These are phyloP conservation scores for Cupressus sempervirens DNA, from an alignment of 75 land plant genomes.

Conservation along the genomic window DNA sequence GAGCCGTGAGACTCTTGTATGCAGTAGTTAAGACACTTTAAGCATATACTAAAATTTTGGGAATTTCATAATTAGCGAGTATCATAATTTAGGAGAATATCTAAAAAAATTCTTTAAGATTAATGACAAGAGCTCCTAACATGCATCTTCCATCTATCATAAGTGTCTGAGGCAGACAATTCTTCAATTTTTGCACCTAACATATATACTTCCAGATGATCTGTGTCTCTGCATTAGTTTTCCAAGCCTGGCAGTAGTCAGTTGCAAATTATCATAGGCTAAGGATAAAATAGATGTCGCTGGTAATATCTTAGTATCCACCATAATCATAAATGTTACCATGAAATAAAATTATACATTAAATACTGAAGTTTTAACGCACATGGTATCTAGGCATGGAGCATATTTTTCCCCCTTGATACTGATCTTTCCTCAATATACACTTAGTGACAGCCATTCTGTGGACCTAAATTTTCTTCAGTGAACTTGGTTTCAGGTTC, in stretches of 20 bases:
- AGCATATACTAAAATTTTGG: background rate
- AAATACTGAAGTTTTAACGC: background rate
- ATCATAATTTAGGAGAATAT: background rate
- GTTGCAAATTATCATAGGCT: background rate
- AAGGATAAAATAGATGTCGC: background rate
- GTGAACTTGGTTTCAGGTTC: background rate
- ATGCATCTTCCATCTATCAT: background rate
- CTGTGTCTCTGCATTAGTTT: background rate
- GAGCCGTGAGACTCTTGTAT: background rate
- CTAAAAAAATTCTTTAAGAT: background rate
- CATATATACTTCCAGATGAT: background rate
- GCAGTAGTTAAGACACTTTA: background rate
- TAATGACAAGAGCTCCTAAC: background rate
- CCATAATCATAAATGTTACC: background rate
- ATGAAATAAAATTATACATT: background rate
- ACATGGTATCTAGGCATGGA: background rate
- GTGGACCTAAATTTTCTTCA: background rate
- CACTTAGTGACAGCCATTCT: background rate
- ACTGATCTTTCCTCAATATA: background rate
- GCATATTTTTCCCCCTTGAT: background rate
- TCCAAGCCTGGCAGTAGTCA: background rate
- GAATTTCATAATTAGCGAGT: background rate
- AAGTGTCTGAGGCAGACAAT: background rate
- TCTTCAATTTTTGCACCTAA: background rate
- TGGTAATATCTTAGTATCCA: background rate